phyloP scores from a whole-genome alignment of 2,329 filamentous ascomycete genomes.

The Cercospora zeae-maydis region DNA sequence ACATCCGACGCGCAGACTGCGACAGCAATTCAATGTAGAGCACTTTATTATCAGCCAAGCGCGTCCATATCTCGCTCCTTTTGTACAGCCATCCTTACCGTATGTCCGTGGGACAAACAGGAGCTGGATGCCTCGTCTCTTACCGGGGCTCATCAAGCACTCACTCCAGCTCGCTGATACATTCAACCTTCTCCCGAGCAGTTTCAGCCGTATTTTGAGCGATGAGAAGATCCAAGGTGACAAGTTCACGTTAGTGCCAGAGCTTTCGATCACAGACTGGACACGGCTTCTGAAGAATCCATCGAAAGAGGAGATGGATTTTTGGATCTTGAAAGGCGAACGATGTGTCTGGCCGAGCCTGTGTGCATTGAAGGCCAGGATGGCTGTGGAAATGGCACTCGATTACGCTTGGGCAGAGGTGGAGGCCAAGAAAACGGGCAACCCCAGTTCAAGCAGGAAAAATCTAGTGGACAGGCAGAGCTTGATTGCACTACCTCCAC shows the following conservation, averaged over 20 bases:
- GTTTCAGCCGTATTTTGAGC: slow-evolving; percentile 29
- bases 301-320: slow-evolving; percentile 68
- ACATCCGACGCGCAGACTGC: slow-evolving; percentile 63
- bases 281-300: slow-evolving; percentile 77
- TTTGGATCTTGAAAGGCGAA: slow-evolving; percentile 84
- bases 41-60: slow-evolving; percentile 95
- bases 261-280: slow-evolving; percentile 70
- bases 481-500: slow-evolving; percentile 6
- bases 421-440: neutral
- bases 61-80: slow-evolving; percentile 82
- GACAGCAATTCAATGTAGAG: slow-evolving; percentile 86
- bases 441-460: neutral
- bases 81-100: slow-evolving; percentile 44
- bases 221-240: slow-evolving; percentile 71
- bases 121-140: slow-evolving; percentile 2
- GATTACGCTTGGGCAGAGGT: slow-evolving; percentile 71
- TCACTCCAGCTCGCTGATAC: slow-evolving; percentile 51
- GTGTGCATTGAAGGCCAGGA: slow-evolving; percentile 70
- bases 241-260: slow-evolving; percentile 76
- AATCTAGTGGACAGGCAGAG: neutral
- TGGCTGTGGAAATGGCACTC: slow-evolving; percentile 83
- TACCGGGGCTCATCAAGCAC: slow-evolving; percentile 9
- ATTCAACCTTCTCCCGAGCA: slow-evolving; percentile 63
- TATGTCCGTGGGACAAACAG: slow-evolving; percentile 20
- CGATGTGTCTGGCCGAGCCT: slow-evolving; percentile 88